Base-by-base conservation (phyloP, 768 basidiomycete species). In the Clitopilus passeckerianus region DNA sequence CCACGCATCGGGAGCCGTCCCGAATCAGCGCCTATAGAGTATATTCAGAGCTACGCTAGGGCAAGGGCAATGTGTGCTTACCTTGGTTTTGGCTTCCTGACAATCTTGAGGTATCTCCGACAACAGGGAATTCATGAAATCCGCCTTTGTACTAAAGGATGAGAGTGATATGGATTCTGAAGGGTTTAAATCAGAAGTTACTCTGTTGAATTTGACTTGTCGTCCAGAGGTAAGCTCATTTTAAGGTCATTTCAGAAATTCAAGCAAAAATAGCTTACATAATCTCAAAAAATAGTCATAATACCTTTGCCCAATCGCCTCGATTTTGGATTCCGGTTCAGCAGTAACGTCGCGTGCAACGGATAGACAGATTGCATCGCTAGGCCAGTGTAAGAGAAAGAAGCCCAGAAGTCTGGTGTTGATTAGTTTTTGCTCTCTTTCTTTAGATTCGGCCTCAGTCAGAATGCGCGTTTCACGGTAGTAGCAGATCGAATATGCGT, bases 1-100 rank as follows among this genome's bases (percentile, higher is more conserved):
- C 59, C 9, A 73, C 62, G 58, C 76, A 78, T 52, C 65, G 70
- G 63, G 60, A 73, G 5, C 64, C 67, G 59, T 78, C 75, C 30
- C 76, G 72, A 44, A 70, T 57, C 18, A 76, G 65, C 53, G 77
- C 74, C 75, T 35, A 35, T 7, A 35, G 34, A 35, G 7, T 35
- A 41, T 10, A 50, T 23, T 41, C 27, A 23, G 41, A 33, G 24
- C 27, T 24, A 14, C 22, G 16, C 20, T 16, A 52, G 34, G 27
- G 46, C 20, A 60, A 16, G n/a, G n/a, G 18, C 20, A n/a, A 23
- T 30, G 22, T 12, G 61, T 24, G 56, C 57, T 59, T 37, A 60
- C 61, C 23, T 61, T 60, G 14, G 23, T 34, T 41, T 52, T 63
- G 14, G 60, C 57, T 33, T 34, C 37, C 34, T 22, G 12, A 27